phyloP scores from a whole-genome alignment of 2,329 filamentous ascomycete genomes.

The Juglanconis juglandina region DNA sequence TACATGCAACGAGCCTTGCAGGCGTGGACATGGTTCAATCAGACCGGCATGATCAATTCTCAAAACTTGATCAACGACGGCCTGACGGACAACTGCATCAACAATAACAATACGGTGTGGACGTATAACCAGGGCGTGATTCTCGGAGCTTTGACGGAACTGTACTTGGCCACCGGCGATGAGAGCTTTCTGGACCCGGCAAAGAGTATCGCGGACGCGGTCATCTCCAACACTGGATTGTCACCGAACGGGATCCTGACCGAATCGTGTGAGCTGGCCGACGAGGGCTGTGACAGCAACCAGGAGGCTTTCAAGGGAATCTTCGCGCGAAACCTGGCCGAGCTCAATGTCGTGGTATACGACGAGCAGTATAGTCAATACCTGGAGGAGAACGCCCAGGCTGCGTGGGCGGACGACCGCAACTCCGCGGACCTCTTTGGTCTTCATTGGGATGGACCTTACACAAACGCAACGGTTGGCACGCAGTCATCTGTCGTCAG shows the following conservation, averaged over 20 bases:
- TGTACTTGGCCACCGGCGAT: slow-evolving; percentile 43
- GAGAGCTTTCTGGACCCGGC: slow-evolving; percentile 40
- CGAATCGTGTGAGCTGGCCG: slow-evolving; percentile 45
- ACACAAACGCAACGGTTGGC: slow-evolving; percentile 7
- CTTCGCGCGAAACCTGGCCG: slow-evolving; percentile 62
- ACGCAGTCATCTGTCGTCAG: slow-evolving; percentile 17
- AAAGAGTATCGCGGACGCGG: slow-evolving; percentile 48
- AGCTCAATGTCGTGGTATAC: slow-evolving; percentile 42
- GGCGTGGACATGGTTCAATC: slow-evolving; percentile 52
- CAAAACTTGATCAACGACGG: slow-evolving; percentile 53
- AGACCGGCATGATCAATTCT: slow-evolving; percentile 49
- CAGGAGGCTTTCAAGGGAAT: slow-evolving; percentile 66
- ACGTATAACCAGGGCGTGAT: slow-evolving; percentile 59
- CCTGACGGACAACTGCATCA: slow-evolving; percentile 44
- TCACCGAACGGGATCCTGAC: slow-evolving; percentile 47
- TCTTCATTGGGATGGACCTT: slow-evolving; percentile 25
- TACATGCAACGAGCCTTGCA: slow-evolving; percentile 48
- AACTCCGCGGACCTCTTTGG: slow-evolving; percentile 21
- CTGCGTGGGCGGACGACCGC: slow-evolving; percentile 16
- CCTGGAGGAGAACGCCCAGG: slow-evolving; percentile 22
- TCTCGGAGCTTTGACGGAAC: slow-evolving; percentile 52
- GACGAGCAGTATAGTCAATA: slow-evolving; percentile 21
- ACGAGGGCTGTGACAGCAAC: slow-evolving; percentile 44
- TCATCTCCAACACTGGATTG: slow-evolving; percentile 35
- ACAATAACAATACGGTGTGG: slow-evolving; percentile 49